Base-by-base conservation (phyloP, 345 rosid species). In the Eucalyptus rudis region DNA sequence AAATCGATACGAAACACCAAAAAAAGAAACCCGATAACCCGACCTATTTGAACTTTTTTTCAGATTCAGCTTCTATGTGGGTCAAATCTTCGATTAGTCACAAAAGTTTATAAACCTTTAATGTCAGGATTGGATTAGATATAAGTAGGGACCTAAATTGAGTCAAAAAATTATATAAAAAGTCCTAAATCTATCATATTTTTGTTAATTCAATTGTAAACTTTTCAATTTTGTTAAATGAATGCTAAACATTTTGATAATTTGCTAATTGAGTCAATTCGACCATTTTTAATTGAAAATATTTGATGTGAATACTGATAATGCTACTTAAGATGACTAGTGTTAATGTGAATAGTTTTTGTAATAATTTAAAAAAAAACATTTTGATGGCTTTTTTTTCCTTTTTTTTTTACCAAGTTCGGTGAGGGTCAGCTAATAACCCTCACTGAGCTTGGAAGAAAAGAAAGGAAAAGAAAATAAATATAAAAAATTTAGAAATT, bases 351-450 rank as follows among this genome's bases (percentile, higher is more conserved):
- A 22, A 56, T 56, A 56, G 13, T 56, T 10, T 56, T 56, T 56
- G 5, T 10, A 1, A 56, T 22, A 56, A 9, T 22, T 56, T 10
- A 13, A 49, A 49, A 13, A 47, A 52, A 24, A 19, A 56, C 10
- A 56, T 24, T 56, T 56, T 22, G 62, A 56, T 56, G 25, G 58
- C 8, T 7, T 52, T 20, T 52, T 52, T 2, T 52, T 52, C 19
- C 7, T 4, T 10, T 1, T 2, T 17, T 22, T 10, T 56, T 56
- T 56, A 56, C 12, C 62, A 56, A 56, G 62, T 24, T 24, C 0
- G 0, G 29, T 2, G 13, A 24, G 29, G 62, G 27, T 24, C 0
- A 0, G 2, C 56, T 19, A 52, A 0, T 0, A 0, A 52, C 4
- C 0, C 58, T 52, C 25, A 7, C 1, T 1, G 0, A 52, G 6